Evolutionary conservation across 306 rosid genomes (phyloP), one percentile per base, ranked within the genome.

Genomic region (Vigna reflexopilosa): DNA sequence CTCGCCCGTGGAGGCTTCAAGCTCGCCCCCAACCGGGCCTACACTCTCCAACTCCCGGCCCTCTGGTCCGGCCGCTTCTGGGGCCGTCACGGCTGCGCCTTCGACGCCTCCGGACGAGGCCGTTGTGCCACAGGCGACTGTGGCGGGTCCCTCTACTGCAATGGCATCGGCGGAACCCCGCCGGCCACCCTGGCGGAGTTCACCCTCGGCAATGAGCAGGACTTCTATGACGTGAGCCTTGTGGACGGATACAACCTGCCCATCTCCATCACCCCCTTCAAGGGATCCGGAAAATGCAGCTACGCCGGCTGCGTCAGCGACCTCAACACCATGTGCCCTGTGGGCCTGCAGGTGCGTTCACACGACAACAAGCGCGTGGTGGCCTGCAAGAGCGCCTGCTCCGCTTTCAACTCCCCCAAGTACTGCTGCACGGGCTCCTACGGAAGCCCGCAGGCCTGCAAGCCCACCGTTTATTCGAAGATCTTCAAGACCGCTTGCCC

Each of bases 1-100:
- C 62, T 94, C 2, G 98, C 97, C 45, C 86, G 92, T 0, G 98
- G 98, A 8, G 98, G 98, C 32, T 94, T 94, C 88, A 75, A 79
- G 52, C 97, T 94, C 54, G 72, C 82, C 1, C 86, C 93, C 15
- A 88, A 85, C 86, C 87, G 83, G 58, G 92, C 86, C 77, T 65
- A 83, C 82, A 3, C 92, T 1, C 92, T 95, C 67, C 82, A 49
- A 22, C 83, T 95, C 47, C 98, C 98, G 0, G 79, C 93, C 0
- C 97, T 88, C 76, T 94, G 98, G 98, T 92, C 98, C 2, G 98
- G 98, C 76, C 97, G 98, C 74, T 79, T 94, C 85, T 94, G 98
- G 98, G 98, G 97, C 57, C 97, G 98, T 40, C 97, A 94, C 45
- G 98, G 91, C 70, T 94, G 98, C 83, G 22, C 90, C 65, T 94